Base-by-base conservation (phyloP, 768 basidiomycete genomes). In the Trametes sanguinea region DNA sequence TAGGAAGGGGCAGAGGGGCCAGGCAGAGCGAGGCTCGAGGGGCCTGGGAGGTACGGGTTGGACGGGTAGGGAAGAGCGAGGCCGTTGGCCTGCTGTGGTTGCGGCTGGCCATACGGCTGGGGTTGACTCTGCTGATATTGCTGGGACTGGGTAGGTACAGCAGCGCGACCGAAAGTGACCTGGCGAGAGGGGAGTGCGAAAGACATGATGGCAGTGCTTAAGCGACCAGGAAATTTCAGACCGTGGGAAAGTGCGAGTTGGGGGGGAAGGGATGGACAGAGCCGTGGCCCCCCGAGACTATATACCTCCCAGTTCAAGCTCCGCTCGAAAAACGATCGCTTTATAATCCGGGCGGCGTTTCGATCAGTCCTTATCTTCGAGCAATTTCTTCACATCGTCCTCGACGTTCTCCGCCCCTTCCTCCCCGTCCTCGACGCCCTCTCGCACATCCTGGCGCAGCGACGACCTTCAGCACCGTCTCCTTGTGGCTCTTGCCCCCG, bases 141-240 rank as follows among this genome's bases (percentile, higher is more conserved):
- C 40, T 71, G 72, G 33, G 69, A 68, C 67, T 72, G 71, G 11
- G 68, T 60, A 9, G 67, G 68, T 35, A 71, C 67, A 64, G 82
- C 85, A 53, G 88, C 76, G 61, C 90, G 84, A 57, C 86, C 88
- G 70, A 92, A 90, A 55, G 85, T 90, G 67, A 92, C 83, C 69
- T 88, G 90, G 69, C 90, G 89, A 63, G 90, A 84, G 64, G 89
- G 89, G 56, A 92, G 80, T 37, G 87, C 85, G 70, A 87, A 88
- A 50, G 82, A 82, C 81, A 82, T 81, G 55, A 40, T 61, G 61
- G 46, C 37, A 48, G 22, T 46, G 11, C 33, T 44, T 33, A 54
- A 37, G 43, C 2, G 42, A 56, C 54, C 39, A 60, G 62, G 48
- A 46, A 45, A 57, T 35, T 47, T 44, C 22, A 45, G 60, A 65